Percentiles rank a stretch among this genome's conserved stretches.
Conservation (phyloP, 192 early-diverging fungal genomes). For the Linnemannia schmuckeri region DNA sequence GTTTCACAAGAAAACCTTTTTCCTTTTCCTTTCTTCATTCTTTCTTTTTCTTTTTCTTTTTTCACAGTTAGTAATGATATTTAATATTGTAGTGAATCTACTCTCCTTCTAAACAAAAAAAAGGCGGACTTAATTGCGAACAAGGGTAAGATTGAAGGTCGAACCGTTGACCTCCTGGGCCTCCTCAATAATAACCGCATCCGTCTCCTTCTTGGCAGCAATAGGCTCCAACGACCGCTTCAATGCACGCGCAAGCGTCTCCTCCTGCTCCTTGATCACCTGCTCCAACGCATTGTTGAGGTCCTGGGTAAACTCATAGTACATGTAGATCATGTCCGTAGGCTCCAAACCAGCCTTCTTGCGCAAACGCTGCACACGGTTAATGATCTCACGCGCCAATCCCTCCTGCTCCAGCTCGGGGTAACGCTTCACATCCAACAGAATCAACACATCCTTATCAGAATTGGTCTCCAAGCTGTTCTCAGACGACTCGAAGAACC, state of each 20-base stretch:
- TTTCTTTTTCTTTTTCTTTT: neutral
- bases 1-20: neutral
- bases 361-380: constrained; percentile 95
- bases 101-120: neutral
- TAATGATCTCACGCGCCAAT: constrained; percentile 94
- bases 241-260: constrained; percentile 77
- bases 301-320: constrained; percentile 83
- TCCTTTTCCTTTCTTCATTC: neutral
- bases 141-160: constrained; percentile 81
- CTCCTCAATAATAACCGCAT: constrained; percentile 82
- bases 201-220: constrained; percentile 43
- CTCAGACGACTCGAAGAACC: constrained; percentile 83
- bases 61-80: neutral
- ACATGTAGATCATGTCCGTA: constrained; percentile 90
- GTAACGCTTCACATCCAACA: constrained; percentile 89
- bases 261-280: constrained; percentile 80
- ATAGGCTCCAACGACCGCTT: constrained; percentile 75
- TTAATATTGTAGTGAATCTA: neutral
- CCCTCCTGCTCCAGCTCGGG: constrained; percentile 89
- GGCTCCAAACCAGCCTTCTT: constrained; percentile 95
- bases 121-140: constrained; percentile 53
- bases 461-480: constrained; percentile 81
- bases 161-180: constrained; percentile 88
- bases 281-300: constrained; percentile 73
- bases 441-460: constrained; percentile 87